phyloP scores from a whole-genome alignment of 495 filamentous ascomycete genomes.

The Trichocladium uniseriatum region DNA sequence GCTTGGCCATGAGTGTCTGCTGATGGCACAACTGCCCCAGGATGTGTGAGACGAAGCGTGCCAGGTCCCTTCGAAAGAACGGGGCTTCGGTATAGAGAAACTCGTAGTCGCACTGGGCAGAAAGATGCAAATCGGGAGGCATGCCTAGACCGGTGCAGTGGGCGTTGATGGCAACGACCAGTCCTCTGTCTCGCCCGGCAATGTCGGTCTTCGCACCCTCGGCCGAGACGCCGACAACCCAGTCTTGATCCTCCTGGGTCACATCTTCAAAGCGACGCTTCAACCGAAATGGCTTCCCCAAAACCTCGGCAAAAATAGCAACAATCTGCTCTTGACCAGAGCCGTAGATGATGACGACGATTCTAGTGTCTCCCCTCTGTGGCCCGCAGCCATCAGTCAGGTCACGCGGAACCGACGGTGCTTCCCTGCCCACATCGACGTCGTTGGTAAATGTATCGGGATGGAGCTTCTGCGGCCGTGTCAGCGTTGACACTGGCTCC shows the following conservation, averaged over 20 bases:
- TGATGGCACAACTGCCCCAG: conserved; percentile 68
- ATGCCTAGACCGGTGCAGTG: conserved; percentile 64
- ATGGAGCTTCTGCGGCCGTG: conserved; percentile 25
- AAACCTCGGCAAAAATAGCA: conserved; percentile 55
- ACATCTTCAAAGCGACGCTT: conserved; percentile 45
- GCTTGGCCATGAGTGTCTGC: conserved; percentile 63
- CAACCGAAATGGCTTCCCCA: conserved; percentile 55
- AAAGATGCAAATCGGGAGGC: conserved; percentile 53
- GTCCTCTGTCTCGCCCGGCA: conserved; percentile 38
- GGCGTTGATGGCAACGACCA: conserved; percentile 57
- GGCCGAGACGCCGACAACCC: conserved; percentile 50
- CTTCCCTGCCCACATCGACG: conserved; percentile 23
- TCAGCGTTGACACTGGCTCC: conserved; percentile 27
- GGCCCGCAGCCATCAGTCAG: conserved; percentile 27
- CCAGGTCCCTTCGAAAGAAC: conserved; percentile 64
- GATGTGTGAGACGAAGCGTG: conserved; percentile 66
- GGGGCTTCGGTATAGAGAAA: conserved; percentile 66
- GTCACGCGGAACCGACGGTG: conserved; percentile 18
- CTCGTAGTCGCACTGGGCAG: conserved; percentile 64
- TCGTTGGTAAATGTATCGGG: conserved; percentile 14
- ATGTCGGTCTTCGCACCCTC: conserved; percentile 46
- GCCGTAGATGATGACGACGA: conserved; percentile 53
- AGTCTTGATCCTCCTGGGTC: conserved; percentile 38
- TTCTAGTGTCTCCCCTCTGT: conserved; percentile 40
- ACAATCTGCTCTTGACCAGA: conserved; percentile 56